phyloP scores from a whole-genome alignment of 441 rosid genomes.

The Gossypium laxum region DNA sequence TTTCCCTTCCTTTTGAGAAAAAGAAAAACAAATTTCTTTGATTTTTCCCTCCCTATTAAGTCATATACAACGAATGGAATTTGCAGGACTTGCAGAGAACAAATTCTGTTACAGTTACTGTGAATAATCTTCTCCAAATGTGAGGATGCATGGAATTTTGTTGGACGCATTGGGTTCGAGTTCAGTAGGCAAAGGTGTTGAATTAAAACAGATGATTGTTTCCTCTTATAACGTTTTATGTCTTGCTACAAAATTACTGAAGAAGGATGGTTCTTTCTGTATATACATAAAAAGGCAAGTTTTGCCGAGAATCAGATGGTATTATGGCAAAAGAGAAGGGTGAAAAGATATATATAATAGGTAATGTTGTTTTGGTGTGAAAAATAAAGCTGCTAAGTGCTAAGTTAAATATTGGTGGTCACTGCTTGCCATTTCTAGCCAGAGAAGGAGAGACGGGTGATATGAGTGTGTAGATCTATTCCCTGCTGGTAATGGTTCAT shows the following conservation, averaged over 20 bases:
- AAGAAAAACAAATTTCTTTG: too few relatives aligned
- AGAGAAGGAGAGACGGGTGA: background rate
- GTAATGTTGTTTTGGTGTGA: constrained; percentile 14
- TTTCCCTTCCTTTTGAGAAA: background rate
- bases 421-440: background rate
- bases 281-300: constrained; percentile 22
- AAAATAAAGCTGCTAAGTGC: constrained; percentile 17
- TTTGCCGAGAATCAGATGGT: constrained; percentile 18
- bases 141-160: constrained; percentile 23
- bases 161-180: background rate
- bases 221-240: constrained; percentile 17
- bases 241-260: constrained; percentile 13
- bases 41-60: too few relatives aligned
- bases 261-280: constrained; percentile 33
- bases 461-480: background rate
- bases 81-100: constrained; percentile 81
- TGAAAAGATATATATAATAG: constrained; percentile 3
- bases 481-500: background rate
- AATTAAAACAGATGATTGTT: constrained; percentile 14
- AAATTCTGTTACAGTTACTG: constrained; percentile 75
- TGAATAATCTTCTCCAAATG: constrained; percentile 96
- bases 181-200: constrained; percentile 16
- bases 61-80: background rate
- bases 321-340: constrained; percentile 16
- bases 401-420: background rate